Conservation (phyloP, 1,284 basidiomycete genomes). For the Heterobasidion annosum region DNA sequence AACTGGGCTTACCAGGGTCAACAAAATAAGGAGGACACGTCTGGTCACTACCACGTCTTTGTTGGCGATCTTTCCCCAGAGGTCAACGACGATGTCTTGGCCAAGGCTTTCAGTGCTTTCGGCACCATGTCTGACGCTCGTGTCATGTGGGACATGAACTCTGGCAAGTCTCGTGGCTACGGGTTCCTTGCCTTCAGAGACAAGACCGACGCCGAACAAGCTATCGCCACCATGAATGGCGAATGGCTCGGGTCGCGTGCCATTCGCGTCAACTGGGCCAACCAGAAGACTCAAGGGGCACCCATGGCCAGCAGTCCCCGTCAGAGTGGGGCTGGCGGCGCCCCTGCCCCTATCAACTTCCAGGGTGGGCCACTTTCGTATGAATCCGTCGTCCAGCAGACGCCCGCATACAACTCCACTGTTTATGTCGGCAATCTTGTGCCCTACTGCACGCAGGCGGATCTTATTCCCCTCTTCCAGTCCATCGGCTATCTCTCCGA, state of each 20-base stretch:
- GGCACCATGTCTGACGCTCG: slow-evolving; percentile 93
- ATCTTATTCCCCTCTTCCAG: slow-evolving; percentile 94
- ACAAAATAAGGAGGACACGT: slow-evolving; percentile 94
- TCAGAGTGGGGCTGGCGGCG: slow-evolving; percentile 38
- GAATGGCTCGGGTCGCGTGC: slow-evolving; percentile 98
- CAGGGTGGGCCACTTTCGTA: slow-evolving; percentile 81
- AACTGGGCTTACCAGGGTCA: slow-evolving; percentile 98
- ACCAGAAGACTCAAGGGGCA: slow-evolving; percentile 89
- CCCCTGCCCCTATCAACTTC: slow-evolving; percentile 80
- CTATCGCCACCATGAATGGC: slow-evolving; percentile 98
- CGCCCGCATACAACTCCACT: slow-evolving; percentile 87
- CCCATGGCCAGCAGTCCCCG: slow-evolving; percentile 25
- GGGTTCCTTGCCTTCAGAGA: slow-evolving; percentile 92
- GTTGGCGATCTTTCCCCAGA: slow-evolving; percentile 97
- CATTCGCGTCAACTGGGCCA: slow-evolving; percentile 99
- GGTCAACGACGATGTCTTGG: slow-evolving; percentile 95
- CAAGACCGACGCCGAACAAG: slow-evolving; percentile 96
- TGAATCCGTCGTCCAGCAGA: slow-evolving; percentile 82
- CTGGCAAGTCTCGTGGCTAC: slow-evolving; percentile 93
- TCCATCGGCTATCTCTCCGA: slow-evolving; percentile 96
- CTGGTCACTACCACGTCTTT: slow-evolving; percentile 94
- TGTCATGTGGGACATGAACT: slow-evolving; percentile 99
- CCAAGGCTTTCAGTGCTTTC: slow-evolving; percentile 92
- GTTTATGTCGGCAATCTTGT: slow-evolving; percentile 99
- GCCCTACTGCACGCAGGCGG: slow-evolving; percentile 90